Percentiles rank a stretch among this genome's conserved stretches.
Evolutionary conservation across 2,329 filamentous ascomycete species (phyloP).

Genomic region (Aspergillus fischeri): DNA sequence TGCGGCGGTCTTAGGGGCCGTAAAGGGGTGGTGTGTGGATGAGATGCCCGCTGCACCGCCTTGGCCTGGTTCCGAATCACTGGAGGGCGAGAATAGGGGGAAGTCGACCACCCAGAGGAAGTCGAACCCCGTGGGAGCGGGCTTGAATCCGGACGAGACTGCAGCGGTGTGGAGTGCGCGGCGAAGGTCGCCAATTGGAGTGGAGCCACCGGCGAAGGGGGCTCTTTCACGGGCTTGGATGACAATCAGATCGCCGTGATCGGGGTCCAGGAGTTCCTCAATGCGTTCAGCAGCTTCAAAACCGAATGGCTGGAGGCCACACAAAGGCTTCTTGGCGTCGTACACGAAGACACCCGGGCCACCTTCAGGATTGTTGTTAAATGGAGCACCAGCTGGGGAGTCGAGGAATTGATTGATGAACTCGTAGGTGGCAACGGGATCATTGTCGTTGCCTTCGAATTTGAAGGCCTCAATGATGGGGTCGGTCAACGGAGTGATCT

Average conservation of each 20-base stretch:
- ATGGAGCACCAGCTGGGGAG: slow-evolving; percentile 52
- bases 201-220: slow-evolving; percentile 68
- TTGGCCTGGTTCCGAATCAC: slow-evolving; percentile 68
- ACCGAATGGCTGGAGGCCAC: slow-evolving; percentile 73
- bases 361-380: slow-evolving; percentile 68
- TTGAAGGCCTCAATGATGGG: slow-evolving; percentile 74
- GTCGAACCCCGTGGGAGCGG: slow-evolving; percentile 50
- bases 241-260: slow-evolving; percentile 74
- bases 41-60: slow-evolving; percentile 75
- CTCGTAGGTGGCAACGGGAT: slow-evolving; percentile 51
- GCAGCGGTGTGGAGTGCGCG: slow-evolving; percentile 65
- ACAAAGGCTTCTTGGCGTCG: slow-evolving; percentile 68
- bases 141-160: slow-evolving; percentile 58
- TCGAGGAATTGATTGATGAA: slow-evolving; percentile 72
- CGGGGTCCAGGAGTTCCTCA: slow-evolving; percentile 50
- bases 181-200: slow-evolving; percentile 67
- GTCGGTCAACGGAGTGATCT: slow-evolving; percentile 65
- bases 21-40: slow-evolving; percentile 94
- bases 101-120: slow-evolving; percentile 89
- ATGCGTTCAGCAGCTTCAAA: slow-evolving; percentile 62
- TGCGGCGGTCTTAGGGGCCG: slow-evolving; percentile 66
- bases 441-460: slow-evolving; percentile 47
- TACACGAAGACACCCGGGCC: slow-evolving; percentile 74
- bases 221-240: slow-evolving; percentile 70
- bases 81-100: slow-evolving; percentile 78